Percentiles rank a stretch among this genome's conserved stretches.
Evolutionary conservation across 176 grass and related monocot species (phyloP).

Genomic region (Oryza meyeriana): DNA sequence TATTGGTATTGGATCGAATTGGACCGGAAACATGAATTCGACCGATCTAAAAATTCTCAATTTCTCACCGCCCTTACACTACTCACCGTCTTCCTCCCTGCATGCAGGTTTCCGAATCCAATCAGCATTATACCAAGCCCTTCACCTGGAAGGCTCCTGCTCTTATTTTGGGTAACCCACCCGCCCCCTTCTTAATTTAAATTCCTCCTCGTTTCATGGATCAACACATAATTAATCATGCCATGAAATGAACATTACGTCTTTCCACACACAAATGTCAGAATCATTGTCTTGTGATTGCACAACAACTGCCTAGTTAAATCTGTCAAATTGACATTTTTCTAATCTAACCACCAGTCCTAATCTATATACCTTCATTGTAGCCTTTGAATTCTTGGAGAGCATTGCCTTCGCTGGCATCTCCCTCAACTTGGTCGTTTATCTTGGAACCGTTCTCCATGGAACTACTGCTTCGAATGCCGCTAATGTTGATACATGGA

Average conservation of each 20-base stretch:
- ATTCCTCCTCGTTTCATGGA: not conserved
- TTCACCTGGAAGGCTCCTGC: conserved; percentile 69
- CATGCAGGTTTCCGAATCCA: conserved; percentile 41
- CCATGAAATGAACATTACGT: not conserved
- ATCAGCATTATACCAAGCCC: conserved; percentile 31
- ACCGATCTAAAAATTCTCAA: not conserved
- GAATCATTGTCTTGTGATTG: not conserved
- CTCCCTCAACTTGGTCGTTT: conserved; percentile 77
- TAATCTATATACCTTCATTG: not conserved
- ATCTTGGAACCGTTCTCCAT: conserved; percentile 83
- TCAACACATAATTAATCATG: not conserved
- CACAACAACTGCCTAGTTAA: not conserved
- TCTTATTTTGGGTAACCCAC: conserved; percentile 54
- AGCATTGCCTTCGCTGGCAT: conserved; percentile 75
- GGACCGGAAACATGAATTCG: not conserved
- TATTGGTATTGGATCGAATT: too few relatives aligned
- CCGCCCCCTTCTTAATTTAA: not conserved
- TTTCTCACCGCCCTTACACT: not conserved
- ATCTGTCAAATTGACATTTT: too few relatives aligned
- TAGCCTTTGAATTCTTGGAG: conserved; percentile 87
- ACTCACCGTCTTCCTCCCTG: not conserved
- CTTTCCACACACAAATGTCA: not conserved
- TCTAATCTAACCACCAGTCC: not conserved
- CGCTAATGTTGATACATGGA: conserved; percentile 74
- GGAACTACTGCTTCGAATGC: conserved; percentile 73